Conservation (phyloP, 2,329 filamentous ascomycete genomes). For the Epichloe brachyelytri region DNA sequence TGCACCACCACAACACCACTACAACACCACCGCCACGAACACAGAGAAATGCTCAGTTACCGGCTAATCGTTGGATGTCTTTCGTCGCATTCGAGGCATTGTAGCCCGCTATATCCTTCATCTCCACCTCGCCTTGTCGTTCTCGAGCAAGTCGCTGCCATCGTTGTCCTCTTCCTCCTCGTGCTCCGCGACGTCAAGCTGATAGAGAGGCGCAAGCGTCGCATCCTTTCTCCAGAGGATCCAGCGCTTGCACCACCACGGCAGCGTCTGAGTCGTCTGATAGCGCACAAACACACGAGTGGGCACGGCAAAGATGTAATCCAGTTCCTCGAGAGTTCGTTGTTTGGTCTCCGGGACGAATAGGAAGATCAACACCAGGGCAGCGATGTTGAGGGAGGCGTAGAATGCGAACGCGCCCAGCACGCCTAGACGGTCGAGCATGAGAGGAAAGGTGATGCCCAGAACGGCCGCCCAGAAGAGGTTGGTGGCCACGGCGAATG, state of each 20-base stretch:
- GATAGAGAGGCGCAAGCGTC: slow-evolving; percentile 29
- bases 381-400: slow-evolving; percentile 40
- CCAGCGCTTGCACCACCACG: slow-evolving; percentile 48
- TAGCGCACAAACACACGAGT: slow-evolving; percentile 44
- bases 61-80: not conserved
- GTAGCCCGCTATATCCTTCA: slow-evolving; percentile 24
- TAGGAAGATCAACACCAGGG: slow-evolving; percentile 42
- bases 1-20: not conserved
- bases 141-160: slow-evolving; percentile 20
- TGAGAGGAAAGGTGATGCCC: slow-evolving; percentile 49
- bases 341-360: slow-evolving; percentile 48
- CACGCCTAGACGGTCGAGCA: slow-evolving; percentile 32
- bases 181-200: slow-evolving; percentile 23
- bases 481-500: slow-evolving; percentile 53
- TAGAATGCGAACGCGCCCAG: slow-evolving; percentile 42
- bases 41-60: not conserved
- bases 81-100: slow-evolving; percentile 6
- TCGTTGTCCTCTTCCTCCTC: slow-evolving; percentile 16
- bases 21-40: not conserved
- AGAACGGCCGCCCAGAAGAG: slow-evolving; percentile 47
- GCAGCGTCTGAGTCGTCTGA: slow-evolving; percentile 41
- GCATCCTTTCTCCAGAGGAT: slow-evolving; percentile 35
- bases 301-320: slow-evolving; percentile 48
- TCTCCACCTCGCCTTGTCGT: slow-evolving; percentile 26
- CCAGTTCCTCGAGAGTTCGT: slow-evolving; percentile 39